phyloP scores from a whole-genome alignment of 768 basidiomycete genomes.

The Trametes cingulata region DNA sequence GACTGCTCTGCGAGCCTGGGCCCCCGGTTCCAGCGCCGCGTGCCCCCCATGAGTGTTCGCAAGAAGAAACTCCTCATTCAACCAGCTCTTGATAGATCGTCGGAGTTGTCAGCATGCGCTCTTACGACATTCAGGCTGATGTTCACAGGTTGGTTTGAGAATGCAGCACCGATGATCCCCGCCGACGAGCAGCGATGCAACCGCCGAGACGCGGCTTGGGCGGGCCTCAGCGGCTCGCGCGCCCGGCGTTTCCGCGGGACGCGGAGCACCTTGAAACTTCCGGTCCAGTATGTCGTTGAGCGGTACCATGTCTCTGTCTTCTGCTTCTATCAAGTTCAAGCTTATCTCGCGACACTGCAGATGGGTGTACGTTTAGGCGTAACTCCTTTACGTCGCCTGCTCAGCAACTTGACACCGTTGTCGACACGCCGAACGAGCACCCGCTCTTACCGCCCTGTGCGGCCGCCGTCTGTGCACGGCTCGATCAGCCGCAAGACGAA shows the following conservation, averaged over 20 bases:
- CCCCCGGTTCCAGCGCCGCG: too few species aligned
- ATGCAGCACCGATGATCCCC: background rate
- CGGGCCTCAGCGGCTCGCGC: conserved; percentile 8
- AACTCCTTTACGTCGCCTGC: background rate
- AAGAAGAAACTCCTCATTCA: background rate
- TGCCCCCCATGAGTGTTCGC: background rate
- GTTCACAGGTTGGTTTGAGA: background rate
- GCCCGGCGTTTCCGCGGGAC: background rate
- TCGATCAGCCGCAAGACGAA: background rate
- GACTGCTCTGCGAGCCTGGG: too few species aligned
- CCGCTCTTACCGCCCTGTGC: background rate
- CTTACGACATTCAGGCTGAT: background rate
- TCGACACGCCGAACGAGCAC: background rate
- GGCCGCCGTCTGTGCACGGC: background rate
- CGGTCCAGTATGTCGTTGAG: background rate
- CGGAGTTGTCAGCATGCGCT: background rate
- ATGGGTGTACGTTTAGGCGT: background rate
- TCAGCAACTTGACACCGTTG: background rate
- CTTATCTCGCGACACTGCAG: background rate
- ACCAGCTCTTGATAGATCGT: background rate
- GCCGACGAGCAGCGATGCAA: background rate
- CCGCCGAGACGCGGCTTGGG: background rate
- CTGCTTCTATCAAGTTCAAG: background rate
- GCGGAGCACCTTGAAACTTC: background rate
- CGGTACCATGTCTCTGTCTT: background rate